A percentile compares a stretch with the other conserved stretches of the same genome.
These are phyloP conservation scores for Xylariaceae sp. DNA, from an alignment of 2,329 filamentous ascomycete genomes.

Conservation along the genomic window DNA sequence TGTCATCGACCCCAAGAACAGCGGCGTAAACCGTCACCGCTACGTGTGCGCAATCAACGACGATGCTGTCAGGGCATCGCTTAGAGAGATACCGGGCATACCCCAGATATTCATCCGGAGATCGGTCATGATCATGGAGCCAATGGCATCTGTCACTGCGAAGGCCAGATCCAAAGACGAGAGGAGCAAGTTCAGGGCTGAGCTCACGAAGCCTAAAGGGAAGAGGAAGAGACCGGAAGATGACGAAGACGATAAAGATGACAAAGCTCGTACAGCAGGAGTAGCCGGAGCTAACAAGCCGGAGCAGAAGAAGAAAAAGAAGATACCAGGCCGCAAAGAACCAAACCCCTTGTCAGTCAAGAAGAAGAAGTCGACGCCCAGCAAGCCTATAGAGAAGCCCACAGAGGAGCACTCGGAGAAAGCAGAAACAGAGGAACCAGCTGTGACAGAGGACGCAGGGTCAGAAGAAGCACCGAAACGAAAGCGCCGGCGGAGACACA, in stretches of 20 bases:
- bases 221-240: constrained; percentile 60
- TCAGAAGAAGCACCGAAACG: constrained; percentile 23
- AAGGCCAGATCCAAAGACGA: constrained; percentile 69
- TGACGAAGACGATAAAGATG: constrained; percentile 43
- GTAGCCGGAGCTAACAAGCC: constrained; percentile 21
- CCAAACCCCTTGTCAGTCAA: constrained; percentile 73
- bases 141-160: constrained; percentile 71
- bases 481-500: constrained; percentile 35
- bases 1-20: constrained; percentile 78
- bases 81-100: constrained; percentile 71
- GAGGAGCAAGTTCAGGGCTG: constrained; percentile 72
- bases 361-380: constrained; percentile 61
- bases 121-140: constrained; percentile 78
- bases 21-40: constrained; percentile 72
- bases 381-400: constrained; percentile 21
- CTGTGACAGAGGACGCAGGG: constrained; percentile 4
- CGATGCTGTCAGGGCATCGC: constrained; percentile 60
- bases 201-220: constrained; percentile 57
- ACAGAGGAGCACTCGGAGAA: constrained; percentile 27
- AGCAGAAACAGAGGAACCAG: constrained; percentile 8
- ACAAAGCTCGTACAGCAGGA: constrained; percentile 29
- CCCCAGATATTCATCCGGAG: constrained; percentile 78
- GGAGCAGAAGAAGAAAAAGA: constrained; percentile 54
- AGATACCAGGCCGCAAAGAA: constrained; percentile 63
- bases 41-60: constrained; percentile 80